Conservation (phyloP, 352 stramenopile genomes). For the Pythium apleroticum region DNA sequence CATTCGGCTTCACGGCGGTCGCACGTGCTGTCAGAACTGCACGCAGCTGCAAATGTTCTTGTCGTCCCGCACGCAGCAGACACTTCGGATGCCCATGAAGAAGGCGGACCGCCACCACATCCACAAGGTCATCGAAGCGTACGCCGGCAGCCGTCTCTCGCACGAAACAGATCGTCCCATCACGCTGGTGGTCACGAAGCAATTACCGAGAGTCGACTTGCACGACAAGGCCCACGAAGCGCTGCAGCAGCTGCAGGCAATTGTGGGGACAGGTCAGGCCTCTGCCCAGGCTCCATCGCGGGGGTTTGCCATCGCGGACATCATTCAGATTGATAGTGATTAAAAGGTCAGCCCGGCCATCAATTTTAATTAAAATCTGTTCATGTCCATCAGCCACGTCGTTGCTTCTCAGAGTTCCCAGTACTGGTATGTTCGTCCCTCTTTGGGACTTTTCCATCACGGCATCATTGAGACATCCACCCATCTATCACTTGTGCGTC, state of each 20-base stretch:
- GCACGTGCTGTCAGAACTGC: constrained; percentile 13
- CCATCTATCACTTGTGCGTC: no score
- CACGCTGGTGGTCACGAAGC: constrained; percentile 23
- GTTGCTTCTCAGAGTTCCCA: not conserved
- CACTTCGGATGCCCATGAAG: constrained; percentile 12
- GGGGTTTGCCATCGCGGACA: not conserved
- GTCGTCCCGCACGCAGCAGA: constrained; percentile 9
- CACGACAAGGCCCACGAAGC: constrained; percentile 12
- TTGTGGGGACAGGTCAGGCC: constrained; percentile 3
- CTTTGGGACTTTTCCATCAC: no score
- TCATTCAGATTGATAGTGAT: constrained; percentile 21
- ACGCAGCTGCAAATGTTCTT: constrained; percentile 22
- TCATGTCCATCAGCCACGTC: not conserved
- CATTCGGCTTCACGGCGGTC: constrained; percentile 16
- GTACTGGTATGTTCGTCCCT: no score
- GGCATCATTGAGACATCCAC: no score
- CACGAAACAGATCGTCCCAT: constrained; percentile 17
- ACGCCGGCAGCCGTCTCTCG: constrained; percentile 9
- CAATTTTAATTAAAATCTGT: no score
- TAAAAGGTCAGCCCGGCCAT: not conserved
- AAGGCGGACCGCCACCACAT: constrained; percentile 15
- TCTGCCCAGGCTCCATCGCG: not conserved
- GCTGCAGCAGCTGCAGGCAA: constrained; percentile 8
- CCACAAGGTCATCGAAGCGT: constrained; percentile 22
- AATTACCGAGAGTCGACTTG: constrained; percentile 9